A percentile compares a stretch with the other conserved stretches of the same genome.
Conservation (phyloP, 75 land plant species). For the Pseudotsuga menziesii region DNA sequence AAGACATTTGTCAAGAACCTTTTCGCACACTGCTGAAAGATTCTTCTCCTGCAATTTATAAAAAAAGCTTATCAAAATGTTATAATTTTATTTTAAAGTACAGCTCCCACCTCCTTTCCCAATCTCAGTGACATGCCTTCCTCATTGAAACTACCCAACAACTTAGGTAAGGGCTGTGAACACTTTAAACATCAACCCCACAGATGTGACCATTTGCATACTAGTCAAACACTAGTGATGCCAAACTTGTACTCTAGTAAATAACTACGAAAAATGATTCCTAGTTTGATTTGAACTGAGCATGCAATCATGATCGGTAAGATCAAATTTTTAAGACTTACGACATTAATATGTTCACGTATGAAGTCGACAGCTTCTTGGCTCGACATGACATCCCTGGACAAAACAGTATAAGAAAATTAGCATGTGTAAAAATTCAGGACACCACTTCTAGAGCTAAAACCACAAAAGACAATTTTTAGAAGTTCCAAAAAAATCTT, state of each 20-base stretch:
- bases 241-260: neutral
- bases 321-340: neutral
- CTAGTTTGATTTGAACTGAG: neutral
- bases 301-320: neutral
- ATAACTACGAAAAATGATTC: neutral
- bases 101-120: neutral
- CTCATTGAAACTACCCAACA: neutral
- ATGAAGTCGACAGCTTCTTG: constrained; percentile 36
- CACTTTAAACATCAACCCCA: neutral
- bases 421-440: neutral
- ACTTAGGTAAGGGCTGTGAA: neutral
- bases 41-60: constrained; percentile 20
- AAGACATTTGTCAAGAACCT: constrained; percentile 33
- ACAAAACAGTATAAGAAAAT: constrained; percentile 4
- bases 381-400: constrained; percentile 47
- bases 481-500: no score
- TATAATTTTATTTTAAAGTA: neutral
- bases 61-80: neutral
- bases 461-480: no score
- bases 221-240: neutral
- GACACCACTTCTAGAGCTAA: no score
- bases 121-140: neutral
- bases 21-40: constrained; percentile 30
- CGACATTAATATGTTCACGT: constrained; percentile 16
- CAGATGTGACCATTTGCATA: neutral